Evolutionary conservation across 441 rosid species (phyloP).

Genomic region (Gossypium gossypioides): DNA sequence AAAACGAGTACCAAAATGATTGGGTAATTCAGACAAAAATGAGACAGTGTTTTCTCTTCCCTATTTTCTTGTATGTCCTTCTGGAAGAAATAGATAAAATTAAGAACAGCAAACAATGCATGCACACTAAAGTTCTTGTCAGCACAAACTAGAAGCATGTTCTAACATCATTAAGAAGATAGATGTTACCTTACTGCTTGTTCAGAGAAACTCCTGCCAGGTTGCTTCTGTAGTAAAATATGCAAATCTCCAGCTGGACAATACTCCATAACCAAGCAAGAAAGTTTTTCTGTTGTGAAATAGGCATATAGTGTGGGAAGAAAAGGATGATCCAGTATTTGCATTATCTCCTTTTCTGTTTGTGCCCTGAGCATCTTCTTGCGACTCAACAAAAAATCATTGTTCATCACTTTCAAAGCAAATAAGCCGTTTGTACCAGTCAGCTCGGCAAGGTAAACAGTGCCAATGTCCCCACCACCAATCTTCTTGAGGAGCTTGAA

Average conservation of each 20-base stretch:
- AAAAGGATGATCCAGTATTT: constrained; percentile 81
- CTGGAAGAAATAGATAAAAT: not conserved
- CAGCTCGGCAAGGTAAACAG: constrained; percentile 69
- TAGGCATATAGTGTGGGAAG: constrained; percentile 67
- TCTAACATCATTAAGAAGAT: not conserved
- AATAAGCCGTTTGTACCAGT: constrained; percentile 46
- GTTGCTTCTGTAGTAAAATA: constrained; percentile 65
- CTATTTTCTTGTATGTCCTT: not conserved
- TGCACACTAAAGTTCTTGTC: not conserved
- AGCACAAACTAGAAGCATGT: not conserved
- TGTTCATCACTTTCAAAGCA: constrained; percentile 74
- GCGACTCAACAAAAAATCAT: constrained; percentile 51
- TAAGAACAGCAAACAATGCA: not conserved
- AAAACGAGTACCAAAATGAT: not conserved
- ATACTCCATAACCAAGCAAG: constrained; percentile 75
- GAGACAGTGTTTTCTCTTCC: not conserved
- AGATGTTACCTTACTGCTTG: constrained; percentile 52
- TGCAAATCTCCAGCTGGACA: constrained; percentile 86
- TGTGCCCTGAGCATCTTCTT: constrained; percentile 66
- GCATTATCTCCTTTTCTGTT: constrained; percentile 71
- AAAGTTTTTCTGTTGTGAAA: constrained; percentile 52
- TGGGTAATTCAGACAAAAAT: constrained; percentile 19
- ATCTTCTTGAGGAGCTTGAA: constrained; percentile 64
- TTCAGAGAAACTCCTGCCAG: constrained; percentile 53
- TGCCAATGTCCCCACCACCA: constrained; percentile 74